These are phyloP conservation scores for Glarea lozoyensis DNA, from an alignment of 495 filamentous ascomycete genomes.

Conservation along the genomic window DNA sequence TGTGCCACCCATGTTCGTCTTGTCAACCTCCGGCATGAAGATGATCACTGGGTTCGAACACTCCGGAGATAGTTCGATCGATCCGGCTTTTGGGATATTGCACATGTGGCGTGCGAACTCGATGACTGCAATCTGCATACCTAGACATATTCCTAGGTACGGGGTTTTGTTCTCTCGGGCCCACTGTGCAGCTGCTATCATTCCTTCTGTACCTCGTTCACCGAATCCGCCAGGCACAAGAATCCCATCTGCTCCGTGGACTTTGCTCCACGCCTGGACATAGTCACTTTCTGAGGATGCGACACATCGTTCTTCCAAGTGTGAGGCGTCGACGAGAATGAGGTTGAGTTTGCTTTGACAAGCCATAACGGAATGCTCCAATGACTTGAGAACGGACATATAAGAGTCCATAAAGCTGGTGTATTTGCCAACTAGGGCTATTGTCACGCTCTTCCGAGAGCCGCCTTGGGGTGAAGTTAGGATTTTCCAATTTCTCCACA, in stretches of 20 bases:
- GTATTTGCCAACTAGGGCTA: not conserved
- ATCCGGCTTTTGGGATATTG: not conserved
- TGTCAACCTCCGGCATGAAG: slow-evolving; percentile 83
- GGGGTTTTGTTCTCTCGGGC: slow-evolving; percentile 71
- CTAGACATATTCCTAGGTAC: slow-evolving; percentile 88
- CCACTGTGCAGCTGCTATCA: slow-evolving; percentile 74
- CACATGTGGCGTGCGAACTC: slow-evolving; percentile 68
- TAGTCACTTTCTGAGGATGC: not conserved
- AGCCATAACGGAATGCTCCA: slow-evolving; percentile 85
- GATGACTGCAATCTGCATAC: slow-evolving; percentile 87
- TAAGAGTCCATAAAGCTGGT: slow-evolving; percentile 26
- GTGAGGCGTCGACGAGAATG: not conserved
- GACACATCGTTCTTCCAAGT: not conserved
- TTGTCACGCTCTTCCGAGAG: not conserved
- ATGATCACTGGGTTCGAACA: slow-evolving; percentile 52
- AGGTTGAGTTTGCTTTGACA: slow-evolving; percentile 48
- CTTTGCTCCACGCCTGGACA: slow-evolving; percentile 67
- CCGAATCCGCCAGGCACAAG: slow-evolving; percentile 78
- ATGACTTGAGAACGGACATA: slow-evolving; percentile 64
- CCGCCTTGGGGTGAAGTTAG: not conserved
- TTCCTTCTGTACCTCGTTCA: slow-evolving; percentile 66
- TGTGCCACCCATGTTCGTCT: slow-evolving; percentile 67
- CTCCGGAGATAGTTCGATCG: slow-evolving; percentile 25
- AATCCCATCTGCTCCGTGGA: slow-evolving; percentile 55
- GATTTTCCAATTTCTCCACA: not conserved